Evolutionary conservation across 2,329 filamentous ascomycete species (phyloP).

Genomic region (Neofusicoccum laricinum): DNA sequence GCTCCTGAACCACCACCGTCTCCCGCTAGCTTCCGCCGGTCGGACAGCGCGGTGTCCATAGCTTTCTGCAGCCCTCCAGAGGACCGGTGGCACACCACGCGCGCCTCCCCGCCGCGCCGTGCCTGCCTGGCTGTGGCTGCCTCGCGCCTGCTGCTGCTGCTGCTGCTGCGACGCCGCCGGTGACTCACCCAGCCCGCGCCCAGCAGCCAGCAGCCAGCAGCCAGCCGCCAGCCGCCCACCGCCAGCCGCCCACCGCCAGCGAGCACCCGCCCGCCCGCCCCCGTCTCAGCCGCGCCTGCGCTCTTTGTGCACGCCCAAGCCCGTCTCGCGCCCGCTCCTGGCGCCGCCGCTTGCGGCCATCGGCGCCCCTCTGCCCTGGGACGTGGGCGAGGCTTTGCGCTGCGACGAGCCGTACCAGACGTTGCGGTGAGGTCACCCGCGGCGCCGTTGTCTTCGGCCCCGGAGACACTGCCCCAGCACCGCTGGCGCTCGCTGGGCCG

Average conservation of each 20-base stretch:
- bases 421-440: not conserved
- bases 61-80: not conserved
- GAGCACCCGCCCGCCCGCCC: not conserved
- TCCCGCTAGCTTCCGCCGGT: slow-evolving; percentile 10
- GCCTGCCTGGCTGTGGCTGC: too few relatives aligned
- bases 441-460: slow-evolving; percentile 3
- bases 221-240: too few relatives aligned
- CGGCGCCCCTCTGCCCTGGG: not conserved
- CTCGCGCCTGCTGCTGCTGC: not conserved
- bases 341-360: slow-evolving; percentile 1
- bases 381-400: not conserved
- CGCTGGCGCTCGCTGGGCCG: not conserved
- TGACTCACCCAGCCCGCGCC: not conserved
- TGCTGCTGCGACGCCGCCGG: not conserved
- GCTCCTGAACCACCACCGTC: slow-evolving; percentile 2
- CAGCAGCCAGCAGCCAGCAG: too few relatives aligned
- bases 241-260: not conserved
- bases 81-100: not conserved
- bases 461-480: not conserved
- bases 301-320: not conserved
- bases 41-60: slow-evolving; percentile 8
- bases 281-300: not conserved
- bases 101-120: not conserved
- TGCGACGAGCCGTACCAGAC: not conserved
- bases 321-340: not conserved